Evolutionary conservation across 2,329 filamentous ascomycete genomes (phyloP).

Genomic region (Fusarium sp.): DNA sequence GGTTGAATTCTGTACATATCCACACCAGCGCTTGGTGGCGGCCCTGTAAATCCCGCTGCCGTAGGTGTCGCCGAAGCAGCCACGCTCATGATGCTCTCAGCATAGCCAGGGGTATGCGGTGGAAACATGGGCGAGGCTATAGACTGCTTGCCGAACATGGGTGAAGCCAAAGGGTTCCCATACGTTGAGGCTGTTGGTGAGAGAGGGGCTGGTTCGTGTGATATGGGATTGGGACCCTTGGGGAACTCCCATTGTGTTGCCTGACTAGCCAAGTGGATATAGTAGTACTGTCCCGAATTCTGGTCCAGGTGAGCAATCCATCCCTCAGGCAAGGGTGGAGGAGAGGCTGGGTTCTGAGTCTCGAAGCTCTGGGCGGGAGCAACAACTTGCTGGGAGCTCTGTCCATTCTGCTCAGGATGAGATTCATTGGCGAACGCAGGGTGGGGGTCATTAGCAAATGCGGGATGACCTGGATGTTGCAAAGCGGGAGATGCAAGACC

Average conservation of each 20-base stretch:
- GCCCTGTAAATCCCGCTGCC: slow-evolving; percentile 84
- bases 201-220: slow-evolving; percentile 82
- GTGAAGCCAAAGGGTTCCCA: slow-evolving; percentile 77
- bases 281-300: slow-evolving; percentile 98
- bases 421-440: slow-evolving; percentile 92
- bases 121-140: slow-evolving; percentile 85
- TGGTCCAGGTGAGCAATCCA: slow-evolving; percentile 98
- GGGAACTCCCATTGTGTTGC: slow-evolving; percentile 99
- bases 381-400: slow-evolving; percentile 55
- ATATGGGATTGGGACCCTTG: slow-evolving; percentile 90
- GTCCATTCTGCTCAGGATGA: slow-evolving; percentile 64
- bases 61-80: slow-evolving; percentile 78
- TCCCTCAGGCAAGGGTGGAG: slow-evolving; percentile 92
- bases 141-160: slow-evolving; percentile 66
- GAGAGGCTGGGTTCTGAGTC: slow-evolving; percentile 76
- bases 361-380: slow-evolving; percentile 56
- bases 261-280: slow-evolving; percentile 94
- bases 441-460: slow-evolving; percentile 86
- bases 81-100: slow-evolving; percentile 87
- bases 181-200: slow-evolving; percentile 85
- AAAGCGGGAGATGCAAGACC: slow-evolving; percentile 60
- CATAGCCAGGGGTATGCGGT: slow-evolving; percentile 84
- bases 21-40: slow-evolving; percentile 87
- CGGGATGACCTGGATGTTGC: slow-evolving; percentile 79
- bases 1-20: slow-evolving; percentile 94